Evolutionary conservation across 2,329 filamentous ascomycete species (phyloP), one percentile per base, ranked within the genome.

Genomic region (Cryphonectria nitschkei): DNA sequence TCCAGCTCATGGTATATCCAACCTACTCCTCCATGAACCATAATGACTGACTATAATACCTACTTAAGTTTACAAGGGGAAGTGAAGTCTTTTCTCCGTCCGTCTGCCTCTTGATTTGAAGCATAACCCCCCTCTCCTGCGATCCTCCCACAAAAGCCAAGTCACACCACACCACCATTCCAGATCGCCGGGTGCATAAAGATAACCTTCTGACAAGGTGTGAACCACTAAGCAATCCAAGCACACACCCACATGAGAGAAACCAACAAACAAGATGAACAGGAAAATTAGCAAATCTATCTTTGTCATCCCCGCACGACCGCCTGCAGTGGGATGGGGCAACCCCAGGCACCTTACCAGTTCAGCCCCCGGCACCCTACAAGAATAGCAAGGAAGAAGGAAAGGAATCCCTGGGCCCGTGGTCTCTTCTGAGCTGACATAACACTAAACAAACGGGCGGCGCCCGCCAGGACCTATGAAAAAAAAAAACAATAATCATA

Each of bases 101-200:
- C 22, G 13, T 43, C 41, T 19, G 2, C 41, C 41, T 43, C 41
- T 43, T 19, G 3, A 43, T 16, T 26, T 1, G 16, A 34, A 4
- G 6, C 34, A 34, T 34, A 41, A 8, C 39, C 39, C 39, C 8
- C 39, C 1, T 22, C 6, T 50, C 22, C 46, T 8, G 22, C 46
- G 46, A 22, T 50, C 3, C 14, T 26, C 29, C 2, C 29, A 32
- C 32, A 0, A 61, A 19, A 11, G 32, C 34, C 39, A 34, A 34
- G 32, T 32, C 29, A 37, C 16, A 50, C 46, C 16, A 34, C 26
- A 32, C 56, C 56, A 37, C 34, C 58, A 16, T 13, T 4, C 29
- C 58, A 19, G 58, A 61, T 61, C 58, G 32, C 14, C 34, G 58
- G 32, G 14, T 39, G 58, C 58, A 61, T 39, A 61, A 61, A 61